Evolutionary conservation across 2,329 filamentous ascomycete genomes (phyloP).

Genomic region (Exophiala mesophila): DNA sequence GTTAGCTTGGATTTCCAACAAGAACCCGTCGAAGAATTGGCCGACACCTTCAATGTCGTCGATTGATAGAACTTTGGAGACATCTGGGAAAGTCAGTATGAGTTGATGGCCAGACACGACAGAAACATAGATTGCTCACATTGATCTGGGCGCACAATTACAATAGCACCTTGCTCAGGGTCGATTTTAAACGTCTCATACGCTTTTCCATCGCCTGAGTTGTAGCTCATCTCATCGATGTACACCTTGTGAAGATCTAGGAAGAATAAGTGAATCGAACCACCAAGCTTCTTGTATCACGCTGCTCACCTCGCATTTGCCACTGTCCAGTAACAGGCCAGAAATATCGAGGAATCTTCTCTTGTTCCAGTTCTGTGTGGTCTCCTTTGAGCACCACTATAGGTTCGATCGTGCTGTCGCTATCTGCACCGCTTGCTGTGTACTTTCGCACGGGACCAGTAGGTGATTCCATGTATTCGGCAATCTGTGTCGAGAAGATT

Average conservation of each 20-base stretch:
- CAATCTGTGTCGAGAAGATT: conserved; percentile 30
- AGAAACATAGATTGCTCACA: conserved; percentile 50
- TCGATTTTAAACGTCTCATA: conserved; percentile 55
- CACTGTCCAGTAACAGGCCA: conserved; percentile 53
- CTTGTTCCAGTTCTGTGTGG: conserved; percentile 46
- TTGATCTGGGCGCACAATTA: conserved; percentile 58
- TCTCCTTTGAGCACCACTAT: conserved; percentile 51
- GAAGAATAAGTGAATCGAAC: neutral
- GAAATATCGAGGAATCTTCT: conserved; percentile 53
- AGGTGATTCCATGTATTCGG: conserved; percentile 36
- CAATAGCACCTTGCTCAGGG: conserved; percentile 41
- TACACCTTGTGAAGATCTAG: conserved; percentile 57
- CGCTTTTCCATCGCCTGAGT: conserved; percentile 52
- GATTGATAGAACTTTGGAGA: conserved; percentile 35
- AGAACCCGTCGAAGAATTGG: conserved; percentile 36
- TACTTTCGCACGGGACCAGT: conserved; percentile 41
- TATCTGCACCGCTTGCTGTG: conserved; percentile 40
- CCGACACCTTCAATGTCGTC: conserved; percentile 32
- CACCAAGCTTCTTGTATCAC: neutral
- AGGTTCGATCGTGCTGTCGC: conserved; percentile 54
- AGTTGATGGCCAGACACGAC: no score
- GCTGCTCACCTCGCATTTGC: conserved; percentile 47
- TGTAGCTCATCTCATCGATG: conserved; percentile 52
- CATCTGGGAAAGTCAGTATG: conserved; percentile 29
- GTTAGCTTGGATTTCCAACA: no score